Evolutionary conservation across 2,329 filamentous ascomycete species (phyloP).

Genomic region (Tolypocladium pustulatum): DNA sequence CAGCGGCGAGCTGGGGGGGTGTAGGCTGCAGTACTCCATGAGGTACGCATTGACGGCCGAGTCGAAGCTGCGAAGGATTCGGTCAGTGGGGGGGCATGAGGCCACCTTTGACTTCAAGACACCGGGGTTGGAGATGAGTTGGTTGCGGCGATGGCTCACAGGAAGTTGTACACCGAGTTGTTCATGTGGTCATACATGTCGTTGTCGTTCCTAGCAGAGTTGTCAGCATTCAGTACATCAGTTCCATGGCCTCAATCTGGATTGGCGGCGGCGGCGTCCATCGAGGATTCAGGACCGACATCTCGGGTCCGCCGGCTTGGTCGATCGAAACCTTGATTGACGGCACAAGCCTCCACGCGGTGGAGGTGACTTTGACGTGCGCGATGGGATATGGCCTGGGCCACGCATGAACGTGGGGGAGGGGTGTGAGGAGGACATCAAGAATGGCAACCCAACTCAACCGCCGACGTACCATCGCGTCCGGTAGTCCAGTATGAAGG

Average conservation of each 20-base stretch:
- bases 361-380: neutral
- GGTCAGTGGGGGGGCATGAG: neutral
- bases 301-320: neutral
- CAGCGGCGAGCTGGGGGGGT: slow-evolving; percentile 58
- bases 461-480: slow-evolving; percentile 59
- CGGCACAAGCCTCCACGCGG: neutral
- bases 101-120: neutral
- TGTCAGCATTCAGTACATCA: neutral
- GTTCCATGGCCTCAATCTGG: neutral
- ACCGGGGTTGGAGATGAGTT: neutral
- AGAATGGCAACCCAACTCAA: neutral
- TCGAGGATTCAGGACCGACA: neutral
- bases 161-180: slow-evolving; percentile 75
- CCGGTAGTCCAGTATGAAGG: slow-evolving; percentile 68
- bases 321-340: neutral
- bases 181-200: slow-evolving; percentile 95
- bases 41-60: slow-evolving; percentile 85
- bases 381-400: too few relatives aligned
- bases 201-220: slow-evolving; percentile 64
- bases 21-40: slow-evolving; percentile 63
- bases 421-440: neutral
- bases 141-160: slow-evolving; percentile 32
- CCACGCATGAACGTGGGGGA: neutral
- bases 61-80: slow-evolving; percentile 52
- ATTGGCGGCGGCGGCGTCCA: neutral